Percentiles rank a stretch among this genome's conserved stretches.
Evolutionary conservation across 257 asterid species (phyloP).

Genomic region (Avicennia marina): DNA sequence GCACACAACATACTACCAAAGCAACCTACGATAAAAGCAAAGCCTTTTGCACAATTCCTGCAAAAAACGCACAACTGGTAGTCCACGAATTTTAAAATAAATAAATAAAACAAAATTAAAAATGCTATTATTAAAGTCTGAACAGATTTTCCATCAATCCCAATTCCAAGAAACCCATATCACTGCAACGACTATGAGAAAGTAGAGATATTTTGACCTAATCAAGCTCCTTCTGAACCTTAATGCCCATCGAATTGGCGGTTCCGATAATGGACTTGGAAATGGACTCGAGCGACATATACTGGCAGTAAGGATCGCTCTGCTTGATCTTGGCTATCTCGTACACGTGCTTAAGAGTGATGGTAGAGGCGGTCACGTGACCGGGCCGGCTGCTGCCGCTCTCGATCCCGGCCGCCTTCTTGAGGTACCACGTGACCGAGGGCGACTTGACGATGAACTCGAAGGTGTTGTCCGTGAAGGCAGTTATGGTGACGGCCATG

Average conservation of each 20-base stretch:
- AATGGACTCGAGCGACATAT: conserved; percentile 73
- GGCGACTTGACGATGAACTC: conserved; percentile 84
- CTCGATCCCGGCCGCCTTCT: conserved; percentile 85
- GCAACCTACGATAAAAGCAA: too few species aligned
- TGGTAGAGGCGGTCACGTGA: conserved; percentile 58
- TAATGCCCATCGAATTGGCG: conserved; percentile 77
- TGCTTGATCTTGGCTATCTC: conserved; percentile 90
- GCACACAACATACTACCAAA: too few species aligned
- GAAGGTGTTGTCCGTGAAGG: conserved; percentile 73
- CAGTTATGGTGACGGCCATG: conserved; percentile 73
- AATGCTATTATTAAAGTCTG: background rate
- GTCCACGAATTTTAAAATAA: too few species aligned
- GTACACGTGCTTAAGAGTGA: conserved; percentile 74
- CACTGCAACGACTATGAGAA: background rate
- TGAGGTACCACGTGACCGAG: conserved; percentile 75
- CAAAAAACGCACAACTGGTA: too few species aligned
- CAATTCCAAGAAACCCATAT: background rate
- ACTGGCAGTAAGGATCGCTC: conserved; percentile 73
- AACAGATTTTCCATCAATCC: background rate
- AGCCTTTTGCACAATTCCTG: background rate
- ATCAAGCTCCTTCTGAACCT: conserved; percentile 73
- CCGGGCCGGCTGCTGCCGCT: conserved; percentile 73
- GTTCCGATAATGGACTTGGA: conserved; percentile 80
- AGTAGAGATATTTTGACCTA: conserved; percentile 19
- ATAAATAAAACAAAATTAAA: too few species aligned